Evolutionary conservation across 202 grass and related monocot species (phyloP).

Genomic region (Digitaria exilis): DNA sequence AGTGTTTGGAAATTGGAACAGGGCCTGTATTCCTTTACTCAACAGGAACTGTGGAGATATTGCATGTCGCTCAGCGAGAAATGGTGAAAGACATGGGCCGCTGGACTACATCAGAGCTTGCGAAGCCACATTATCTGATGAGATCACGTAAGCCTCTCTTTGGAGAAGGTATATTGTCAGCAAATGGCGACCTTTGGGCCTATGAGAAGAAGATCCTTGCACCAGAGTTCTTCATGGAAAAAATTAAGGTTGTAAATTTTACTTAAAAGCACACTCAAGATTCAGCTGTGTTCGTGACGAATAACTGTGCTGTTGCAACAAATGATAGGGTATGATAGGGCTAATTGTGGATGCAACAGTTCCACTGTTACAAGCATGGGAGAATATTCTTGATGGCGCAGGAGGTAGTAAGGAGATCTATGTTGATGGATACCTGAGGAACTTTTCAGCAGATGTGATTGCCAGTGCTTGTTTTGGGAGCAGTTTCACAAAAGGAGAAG

Average conservation of each 20-base stretch:
- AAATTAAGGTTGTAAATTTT: conserved; percentile 50
- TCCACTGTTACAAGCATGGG: conserved; percentile 50
- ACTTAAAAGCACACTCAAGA: not conserved
- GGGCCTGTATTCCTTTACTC: not conserved
- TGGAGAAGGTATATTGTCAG: conserved; percentile 50
- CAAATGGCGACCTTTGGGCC: conserved; percentile 56
- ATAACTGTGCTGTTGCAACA: not conserved
- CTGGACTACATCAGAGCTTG: conserved; percentile 49
- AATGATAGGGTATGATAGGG: conserved; percentile 58
- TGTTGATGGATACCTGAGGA: conserved; percentile 55
- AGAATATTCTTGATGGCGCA: conserved; percentile 36
- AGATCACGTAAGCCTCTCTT: conserved; percentile 52
- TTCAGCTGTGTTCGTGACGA: not conserved
- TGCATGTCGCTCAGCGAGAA: conserved; percentile 56
- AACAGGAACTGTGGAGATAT: conserved; percentile 33
- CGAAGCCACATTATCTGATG: conserved; percentile 54
- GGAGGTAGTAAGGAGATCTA: conserved; percentile 55
- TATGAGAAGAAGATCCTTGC: conserved; percentile 65
- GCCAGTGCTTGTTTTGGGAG: conserved; percentile 64
- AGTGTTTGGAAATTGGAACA: conserved; percentile 7
- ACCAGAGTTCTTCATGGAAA: conserved; percentile 61
- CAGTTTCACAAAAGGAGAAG: conserved; percentile 55
- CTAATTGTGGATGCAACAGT: conserved; percentile 50
- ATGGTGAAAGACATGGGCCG: conserved; percentile 55
- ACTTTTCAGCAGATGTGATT: conserved; percentile 72